These are phyloP conservation scores for Lichtheimia ornata DNA, from an alignment of 371 early-diverging fungal species.

Conservation along the genomic window DNA sequence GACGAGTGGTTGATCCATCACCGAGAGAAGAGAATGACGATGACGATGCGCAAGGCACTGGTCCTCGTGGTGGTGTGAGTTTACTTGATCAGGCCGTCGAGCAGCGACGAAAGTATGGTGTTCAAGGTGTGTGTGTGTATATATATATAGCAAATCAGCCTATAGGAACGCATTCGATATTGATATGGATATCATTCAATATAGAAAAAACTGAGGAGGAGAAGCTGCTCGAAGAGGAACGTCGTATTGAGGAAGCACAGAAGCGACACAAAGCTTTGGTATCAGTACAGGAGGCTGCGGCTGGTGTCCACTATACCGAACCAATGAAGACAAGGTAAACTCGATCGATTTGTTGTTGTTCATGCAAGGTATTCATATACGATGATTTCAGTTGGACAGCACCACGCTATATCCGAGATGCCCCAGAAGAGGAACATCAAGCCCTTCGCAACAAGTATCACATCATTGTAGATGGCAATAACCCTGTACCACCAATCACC, in stretches of 20 bases:
- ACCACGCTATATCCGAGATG: constrained; percentile 67
- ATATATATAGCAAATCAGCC: not conserved
- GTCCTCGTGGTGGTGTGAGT: constrained; percentile 67
- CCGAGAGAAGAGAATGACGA: constrained; percentile 43
- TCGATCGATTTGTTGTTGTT: not conserved
- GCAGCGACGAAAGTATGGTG: constrained; percentile 59
- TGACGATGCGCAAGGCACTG: constrained; percentile 45
- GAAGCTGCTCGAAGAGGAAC: constrained; percentile 82
- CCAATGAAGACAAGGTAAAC: constrained; percentile 76
- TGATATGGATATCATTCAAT: not conserved
- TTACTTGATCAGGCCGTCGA: constrained; percentile 88
- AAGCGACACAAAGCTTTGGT: constrained; percentile 78
- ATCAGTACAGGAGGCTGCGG: constrained; percentile 85
- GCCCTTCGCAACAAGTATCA: constrained; percentile 66
- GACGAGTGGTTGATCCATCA: constrained; percentile 27
- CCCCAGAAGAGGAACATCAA: constrained; percentile 51
- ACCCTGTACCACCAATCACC: constrained; percentile 76
- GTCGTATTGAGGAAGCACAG: constrained; percentile 81
- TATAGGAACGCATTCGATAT: not conserved
- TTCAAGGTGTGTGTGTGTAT: constrained; percentile 46
- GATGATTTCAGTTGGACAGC: constrained; percentile 72
- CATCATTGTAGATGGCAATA: constrained; percentile 75
- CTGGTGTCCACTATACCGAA: constrained; percentile 84
- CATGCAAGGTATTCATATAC: not conserved
- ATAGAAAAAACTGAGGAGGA: constrained; percentile 79